These are phyloP conservation scores for Cercospora janseana DNA, from an alignment of 2,329 filamentous ascomycete species.

Conservation along the genomic window DNA sequence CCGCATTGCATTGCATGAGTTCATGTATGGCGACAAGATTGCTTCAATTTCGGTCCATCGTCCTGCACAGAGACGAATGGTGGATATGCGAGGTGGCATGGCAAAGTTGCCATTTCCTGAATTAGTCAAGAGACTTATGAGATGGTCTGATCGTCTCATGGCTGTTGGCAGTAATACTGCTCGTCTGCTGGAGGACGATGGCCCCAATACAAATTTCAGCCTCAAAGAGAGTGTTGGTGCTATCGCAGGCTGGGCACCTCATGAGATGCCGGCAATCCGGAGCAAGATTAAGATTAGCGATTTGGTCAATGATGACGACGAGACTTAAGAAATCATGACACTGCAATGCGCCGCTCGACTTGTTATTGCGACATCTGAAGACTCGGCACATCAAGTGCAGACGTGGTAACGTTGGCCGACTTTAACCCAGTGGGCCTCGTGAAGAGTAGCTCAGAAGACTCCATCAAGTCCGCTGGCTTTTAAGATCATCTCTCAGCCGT, in stretches of 20 bases:
- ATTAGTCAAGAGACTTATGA: constrained; percentile 37
- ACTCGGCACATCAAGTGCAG: too few relatives aligned
- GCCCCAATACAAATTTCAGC: constrained; percentile 26
- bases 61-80: constrained; percentile 37
- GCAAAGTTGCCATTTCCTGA: constrained; percentile 32
- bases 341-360: too few relatives aligned
- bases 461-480: background rate
- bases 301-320: constrained; percentile 30
- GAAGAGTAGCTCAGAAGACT: too few relatives aligned
- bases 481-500: constrained; percentile 23
- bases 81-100: constrained; percentile 37
- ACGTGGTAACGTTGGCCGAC: too few relatives aligned
- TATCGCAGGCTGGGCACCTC: constrained; percentile 35
- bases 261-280: constrained; percentile 31
- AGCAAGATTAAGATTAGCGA: constrained; percentile 34
- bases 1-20: constrained; percentile 38
- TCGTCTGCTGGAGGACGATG: constrained; percentile 34
- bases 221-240: constrained; percentile 33
- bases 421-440: too few relatives aligned
- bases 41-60: constrained; percentile 35
- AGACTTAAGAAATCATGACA: too few relatives aligned
- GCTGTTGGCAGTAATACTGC: constrained; percentile 34
- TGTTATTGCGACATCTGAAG: too few relatives aligned
- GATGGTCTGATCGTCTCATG: constrained; percentile 37
- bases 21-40: constrained; percentile 37